These are phyloP conservation scores for Fusarium sp. DNA, from an alignment of 2,329 filamentous ascomycete species.

Conservation along the genomic window DNA sequence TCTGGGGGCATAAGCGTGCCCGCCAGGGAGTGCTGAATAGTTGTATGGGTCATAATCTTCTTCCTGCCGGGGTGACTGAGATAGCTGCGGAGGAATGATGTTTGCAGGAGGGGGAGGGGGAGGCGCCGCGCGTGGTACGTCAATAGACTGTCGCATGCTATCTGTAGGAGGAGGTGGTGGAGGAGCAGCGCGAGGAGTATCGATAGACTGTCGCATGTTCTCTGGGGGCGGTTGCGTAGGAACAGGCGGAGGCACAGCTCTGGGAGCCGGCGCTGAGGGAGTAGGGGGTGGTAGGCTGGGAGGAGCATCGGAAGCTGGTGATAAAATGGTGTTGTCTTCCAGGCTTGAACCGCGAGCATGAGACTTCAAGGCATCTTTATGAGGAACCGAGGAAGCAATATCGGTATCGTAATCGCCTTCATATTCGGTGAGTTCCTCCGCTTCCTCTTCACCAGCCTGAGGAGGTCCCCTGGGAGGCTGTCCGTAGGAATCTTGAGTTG, in stretches of 20 bases:
- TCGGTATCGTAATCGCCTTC: conserved; percentile 99
- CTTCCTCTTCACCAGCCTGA: conserved; percentile 72
- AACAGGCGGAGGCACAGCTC: conserved; percentile 73
- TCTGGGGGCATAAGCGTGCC: conserved; percentile 51
- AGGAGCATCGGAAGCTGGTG: conserved; percentile 62
- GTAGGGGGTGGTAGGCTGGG: conserved; percentile 68
- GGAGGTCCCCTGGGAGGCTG: conserved; percentile 58
- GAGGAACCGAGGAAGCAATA: conserved; percentile 91
- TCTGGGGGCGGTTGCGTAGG: conserved; percentile 70
- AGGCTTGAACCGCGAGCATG: conserved; percentile 82
- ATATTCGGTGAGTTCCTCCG: conserved; percentile 90
- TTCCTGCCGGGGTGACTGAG: conserved; percentile 58
- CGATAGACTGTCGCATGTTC: conserved; percentile 72
- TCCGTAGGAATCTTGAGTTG: conserved; percentile 68
- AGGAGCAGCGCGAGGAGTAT: conserved; percentile 77
- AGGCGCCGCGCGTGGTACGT: conserved; percentile 77
- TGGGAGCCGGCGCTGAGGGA: conserved; percentile 66
- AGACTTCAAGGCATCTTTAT: conserved; percentile 91
- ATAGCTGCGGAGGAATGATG: conserved; percentile 68
- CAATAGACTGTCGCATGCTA: conserved; percentile 73
- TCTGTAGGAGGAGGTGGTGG: conserved; percentile 74
- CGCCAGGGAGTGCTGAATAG: conserved; percentile 58
- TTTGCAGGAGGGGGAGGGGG: conserved; percentile 73
- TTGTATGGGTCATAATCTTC: conserved; percentile 80
- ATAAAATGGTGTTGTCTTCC: conserved; percentile 76